Evolutionary conservation across 768 basidiomycete genomes (phyloP), one percentile per base, ranked within the genome.

Genomic region (Russula compacta): DNA sequence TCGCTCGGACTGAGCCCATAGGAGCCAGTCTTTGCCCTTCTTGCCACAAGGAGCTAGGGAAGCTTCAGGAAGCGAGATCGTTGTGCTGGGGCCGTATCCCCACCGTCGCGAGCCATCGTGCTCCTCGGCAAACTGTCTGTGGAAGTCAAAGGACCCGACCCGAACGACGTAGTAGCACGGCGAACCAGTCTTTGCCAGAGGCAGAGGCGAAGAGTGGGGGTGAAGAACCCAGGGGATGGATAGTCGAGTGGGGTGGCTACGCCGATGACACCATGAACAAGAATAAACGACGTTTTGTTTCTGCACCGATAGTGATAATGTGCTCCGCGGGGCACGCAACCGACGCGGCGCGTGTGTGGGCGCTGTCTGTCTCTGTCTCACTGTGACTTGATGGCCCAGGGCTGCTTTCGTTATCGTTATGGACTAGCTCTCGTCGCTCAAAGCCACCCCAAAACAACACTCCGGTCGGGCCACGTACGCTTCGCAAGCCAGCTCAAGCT

Each of bases 241-340:
- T 75, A n/a, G 60, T 66, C 17, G 67, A 53, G 24, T 29, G n/a
- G n/a, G n/a, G n/a, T 29, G 24, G 24, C 24, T 56, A 76, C 71
- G 35, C 79, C 79, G 57, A 79, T 73, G 66, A 81, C 78, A 38
- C 80, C 59, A 54, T 19, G 38, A 21, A 60, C n/a, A 9, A 47
- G 42, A 11, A 24, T 54, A 1, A 42, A 7, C 3, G 10, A 29
- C 44, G 33, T 38, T 17, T 11, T 39, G 35, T 9, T 32, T 53
- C 80, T 29, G 70, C 73, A 50, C 80, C 80, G 64, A 80, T 68
- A 63, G 80, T 72, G 62, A 77, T 72, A 61, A 78, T 73, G 54
- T 60, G 48, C 35, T 55, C 51, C 15, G 49, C n/a, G 10, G 62
- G 52, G 24, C 24, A 29, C 24, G 24, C 24, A 29, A 29, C 8